Evolutionary conservation across 306 rosid species (phyloP).

Genomic region (Medicago lupulina): DNA sequence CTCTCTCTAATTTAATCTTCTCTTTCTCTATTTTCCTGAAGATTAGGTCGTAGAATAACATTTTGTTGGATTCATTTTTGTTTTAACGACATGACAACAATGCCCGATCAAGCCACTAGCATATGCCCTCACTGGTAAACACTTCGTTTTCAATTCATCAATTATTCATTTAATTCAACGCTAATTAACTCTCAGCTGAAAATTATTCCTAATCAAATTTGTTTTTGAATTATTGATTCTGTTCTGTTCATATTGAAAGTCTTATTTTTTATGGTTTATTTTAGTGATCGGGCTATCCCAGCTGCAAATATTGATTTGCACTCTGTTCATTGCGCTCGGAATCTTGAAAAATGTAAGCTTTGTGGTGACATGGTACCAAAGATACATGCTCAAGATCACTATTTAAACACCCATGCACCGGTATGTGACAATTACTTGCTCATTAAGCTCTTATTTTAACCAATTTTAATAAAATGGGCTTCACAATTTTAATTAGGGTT

Average conservation of each 20-base stretch:
- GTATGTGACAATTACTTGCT: conserved; percentile 46
- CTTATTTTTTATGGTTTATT: conserved; percentile 26
- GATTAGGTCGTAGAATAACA: conserved; percentile 26
- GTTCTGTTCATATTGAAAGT: conserved; percentile 30
- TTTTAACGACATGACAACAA: conserved; percentile 58
- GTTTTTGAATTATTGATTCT: conserved; percentile 18
- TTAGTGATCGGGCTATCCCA: conserved; percentile 82
- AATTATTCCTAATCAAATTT: background rate
- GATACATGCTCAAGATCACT: conserved; percentile 74
- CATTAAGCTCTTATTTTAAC: background rate
- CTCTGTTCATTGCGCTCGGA: conserved; percentile 83
- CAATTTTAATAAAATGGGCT: background rate
- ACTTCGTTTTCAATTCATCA: background rate
- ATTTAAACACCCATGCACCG: conserved; percentile 86
- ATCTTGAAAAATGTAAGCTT: conserved; percentile 82
- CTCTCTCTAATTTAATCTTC: background rate
- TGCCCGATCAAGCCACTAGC: conserved; percentile 60
- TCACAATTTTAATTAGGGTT: background rate
- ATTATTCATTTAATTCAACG: background rate
- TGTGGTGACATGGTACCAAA: conserved; percentile 93
- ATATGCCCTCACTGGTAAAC: conserved; percentile 85
- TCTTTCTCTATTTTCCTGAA: background rate
- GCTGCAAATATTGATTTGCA: conserved; percentile 82
- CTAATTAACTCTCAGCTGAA: background rate
- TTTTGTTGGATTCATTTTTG: background rate